Evolutionary conservation across 306 rosid genomes (phyloP).

Genomic region (Medicago lupulina): DNA sequence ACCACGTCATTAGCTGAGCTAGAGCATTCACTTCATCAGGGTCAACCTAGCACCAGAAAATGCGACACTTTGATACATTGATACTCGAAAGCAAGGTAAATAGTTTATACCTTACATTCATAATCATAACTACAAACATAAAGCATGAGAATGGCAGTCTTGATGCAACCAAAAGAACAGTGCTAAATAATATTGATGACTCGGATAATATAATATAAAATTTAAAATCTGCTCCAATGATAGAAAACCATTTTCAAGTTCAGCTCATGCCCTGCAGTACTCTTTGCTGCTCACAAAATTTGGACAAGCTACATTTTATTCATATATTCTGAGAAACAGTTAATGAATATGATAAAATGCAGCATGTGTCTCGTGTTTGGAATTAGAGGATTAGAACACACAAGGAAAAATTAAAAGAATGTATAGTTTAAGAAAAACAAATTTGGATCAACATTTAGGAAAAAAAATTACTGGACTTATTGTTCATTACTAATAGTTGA

Average conservation of each 20-base stretch:
- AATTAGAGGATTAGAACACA: too few species aligned
- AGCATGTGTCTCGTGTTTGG: too few species aligned
- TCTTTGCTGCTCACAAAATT: background rate
- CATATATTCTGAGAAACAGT: too few species aligned
- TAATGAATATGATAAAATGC: too few species aligned
- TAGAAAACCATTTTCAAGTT: background rate
- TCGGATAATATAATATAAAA: too few species aligned
- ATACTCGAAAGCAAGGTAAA: background rate
- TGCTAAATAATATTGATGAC: background rate
- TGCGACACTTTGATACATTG: background rate
- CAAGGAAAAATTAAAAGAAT: too few species aligned
- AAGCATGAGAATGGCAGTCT: too few species aligned
- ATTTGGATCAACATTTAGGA: too few species aligned
- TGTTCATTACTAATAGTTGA: too few species aligned
- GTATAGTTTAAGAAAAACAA: too few species aligned
- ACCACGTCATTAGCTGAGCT: conserved; percentile 77
- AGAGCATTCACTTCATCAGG: conserved; percentile 80
- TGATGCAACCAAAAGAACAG: background rate
- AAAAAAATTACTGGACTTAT: too few species aligned
- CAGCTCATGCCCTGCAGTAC: background rate
- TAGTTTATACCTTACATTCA: background rate
- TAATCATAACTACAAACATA: too few species aligned
- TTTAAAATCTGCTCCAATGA: background rate
- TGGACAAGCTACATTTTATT: background rate
- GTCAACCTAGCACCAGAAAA: conserved; percentile 58